Evolutionary conservation across 257 asterid genomes (phyloP).

Genomic region (Cynanchum wilfordii): DNA sequence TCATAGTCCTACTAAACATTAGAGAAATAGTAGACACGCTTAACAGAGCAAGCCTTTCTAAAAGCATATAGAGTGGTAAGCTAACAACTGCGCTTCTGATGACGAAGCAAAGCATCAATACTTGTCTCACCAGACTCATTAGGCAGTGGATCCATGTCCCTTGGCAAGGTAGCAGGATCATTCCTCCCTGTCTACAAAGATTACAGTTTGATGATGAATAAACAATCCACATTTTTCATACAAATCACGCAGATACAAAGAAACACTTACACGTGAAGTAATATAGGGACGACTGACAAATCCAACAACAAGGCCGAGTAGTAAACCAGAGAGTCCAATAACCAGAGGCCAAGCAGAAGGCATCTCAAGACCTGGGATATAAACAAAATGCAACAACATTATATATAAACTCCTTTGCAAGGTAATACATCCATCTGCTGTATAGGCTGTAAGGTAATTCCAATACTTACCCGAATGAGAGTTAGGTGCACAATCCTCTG

Average conservation of each 20-base stretch:
- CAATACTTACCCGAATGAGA: conserved; percentile 53
- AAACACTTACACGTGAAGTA: conserved; percentile 52
- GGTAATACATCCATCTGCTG: not conserved
- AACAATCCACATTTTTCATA: conserved; percentile 3
- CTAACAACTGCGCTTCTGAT: conserved; percentile 80
- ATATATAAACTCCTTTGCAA: too few species aligned
- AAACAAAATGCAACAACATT: not conserved
- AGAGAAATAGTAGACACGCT: conserved; percentile 46
- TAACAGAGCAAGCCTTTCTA: conserved; percentile 30
- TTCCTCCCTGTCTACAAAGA: conserved; percentile 77
- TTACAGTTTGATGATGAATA: conserved; percentile 31
- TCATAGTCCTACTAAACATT: conserved; percentile 42
- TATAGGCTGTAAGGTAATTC: not conserved
- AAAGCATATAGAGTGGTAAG: conserved; percentile 27
- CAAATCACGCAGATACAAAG: not conserved
- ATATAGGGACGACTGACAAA: conserved; percentile 62
- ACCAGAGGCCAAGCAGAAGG: conserved; percentile 56
- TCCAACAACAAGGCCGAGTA: conserved; percentile 55
- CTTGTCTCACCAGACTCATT: conserved; percentile 74
- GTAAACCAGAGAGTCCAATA: conserved; percentile 50
- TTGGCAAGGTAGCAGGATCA: conserved; percentile 35
- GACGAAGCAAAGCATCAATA: conserved; percentile 65
- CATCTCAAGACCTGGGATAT: conserved; percentile 46
- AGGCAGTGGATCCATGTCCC: conserved; percentile 79
- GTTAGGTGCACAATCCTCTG: conserved; percentile 51